Percentiles rank a stretch among this genome's conserved stretches.
phyloP scores from a whole-genome alignment of 1,284 basidiomycete genomes.

The Tilletiopsis washingtonensis region DNA sequence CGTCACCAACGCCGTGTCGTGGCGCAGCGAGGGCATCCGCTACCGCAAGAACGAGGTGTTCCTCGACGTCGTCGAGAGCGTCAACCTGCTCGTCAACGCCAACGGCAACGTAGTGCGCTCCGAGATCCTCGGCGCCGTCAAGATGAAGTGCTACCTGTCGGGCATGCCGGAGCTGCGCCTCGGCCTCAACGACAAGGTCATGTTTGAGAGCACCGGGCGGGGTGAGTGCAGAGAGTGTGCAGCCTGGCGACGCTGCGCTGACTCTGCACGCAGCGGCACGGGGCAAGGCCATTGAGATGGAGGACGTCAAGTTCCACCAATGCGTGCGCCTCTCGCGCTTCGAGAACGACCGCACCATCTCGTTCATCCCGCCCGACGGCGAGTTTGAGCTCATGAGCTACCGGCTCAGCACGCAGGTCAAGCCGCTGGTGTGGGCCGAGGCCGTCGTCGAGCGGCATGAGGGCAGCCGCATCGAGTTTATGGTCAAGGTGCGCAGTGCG shows the following conservation, averaged over 20 bases:
- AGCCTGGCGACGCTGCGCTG: not conserved
- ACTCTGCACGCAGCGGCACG: constrained; percentile 68
- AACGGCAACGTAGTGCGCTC: constrained; percentile 94
- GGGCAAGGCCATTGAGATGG: constrained; percentile 98
- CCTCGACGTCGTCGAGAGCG: constrained; percentile 94
- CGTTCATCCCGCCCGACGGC: constrained; percentile 97
- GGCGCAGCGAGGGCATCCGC: constrained; percentile 93
- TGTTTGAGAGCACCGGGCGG: constrained; percentile 95
- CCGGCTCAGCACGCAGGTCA: constrained; percentile 88
- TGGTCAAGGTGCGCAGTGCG: constrained; percentile 63
- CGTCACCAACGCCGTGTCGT: constrained; percentile 96
- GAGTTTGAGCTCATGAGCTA: constrained; percentile 99
- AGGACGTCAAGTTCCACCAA: constrained; percentile 99
- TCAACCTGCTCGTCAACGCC: constrained; percentile 92
- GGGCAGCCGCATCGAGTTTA: constrained; percentile 89
- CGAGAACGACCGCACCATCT: constrained; percentile 97
- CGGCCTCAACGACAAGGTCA: constrained; percentile 97
- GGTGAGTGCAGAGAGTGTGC: too few relatives aligned
- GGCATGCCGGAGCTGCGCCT: constrained; percentile 97
- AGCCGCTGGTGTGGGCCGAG: constrained; percentile 96
- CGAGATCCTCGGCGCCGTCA: constrained; percentile 92
- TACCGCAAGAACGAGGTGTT: constrained; percentile 99
- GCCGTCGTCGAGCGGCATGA: constrained; percentile 90
- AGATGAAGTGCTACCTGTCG: constrained; percentile 99
- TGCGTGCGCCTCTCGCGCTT: constrained; percentile 98